Conservation (phyloP, 2,329 filamentous ascomycete genomes). For the Phyllosticta citrichinensis region DNA sequence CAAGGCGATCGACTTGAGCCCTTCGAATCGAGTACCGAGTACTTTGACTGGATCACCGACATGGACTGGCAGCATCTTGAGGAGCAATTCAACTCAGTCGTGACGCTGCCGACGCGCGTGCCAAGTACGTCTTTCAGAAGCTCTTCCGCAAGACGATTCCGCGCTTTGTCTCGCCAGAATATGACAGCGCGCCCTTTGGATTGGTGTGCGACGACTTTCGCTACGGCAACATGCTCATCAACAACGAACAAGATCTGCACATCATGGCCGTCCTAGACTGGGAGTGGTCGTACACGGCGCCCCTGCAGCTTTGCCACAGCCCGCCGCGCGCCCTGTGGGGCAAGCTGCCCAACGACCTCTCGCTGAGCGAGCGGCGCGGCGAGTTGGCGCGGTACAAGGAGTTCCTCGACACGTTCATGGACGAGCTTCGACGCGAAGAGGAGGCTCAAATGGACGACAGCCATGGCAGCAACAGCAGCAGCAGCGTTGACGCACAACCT, state of each 20-base stretch:
- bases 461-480: neutral
- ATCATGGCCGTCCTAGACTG: conserved; percentile 17
- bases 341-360: conserved; percentile 4
- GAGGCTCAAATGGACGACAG: neutral
- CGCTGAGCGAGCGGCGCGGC: conserved; percentile 1
- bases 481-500: neutral
- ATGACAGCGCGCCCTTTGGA: conserved; percentile 9
- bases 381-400: conserved; percentile 1
- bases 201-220: conserved; percentile 16
- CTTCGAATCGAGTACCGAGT: conserved; percentile 13
- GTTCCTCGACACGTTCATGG: conserved; percentile 8
- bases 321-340: conserved; percentile 11
- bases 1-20: neutral
- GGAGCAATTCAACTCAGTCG: conserved; percentile 17
- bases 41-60: conserved; percentile 15
- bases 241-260: conserved; percentile 13
- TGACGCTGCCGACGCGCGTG: conserved; percentile 16
- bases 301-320: conserved; percentile 14
- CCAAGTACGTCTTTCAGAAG: conserved; percentile 17
- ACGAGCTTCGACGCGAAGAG: conserved; percentile 5
- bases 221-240: conserved; percentile 16
- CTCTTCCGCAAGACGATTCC: conserved; percentile 13
- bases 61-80: conserved; percentile 17
- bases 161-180: conserved; percentile 10
- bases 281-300: conserved; percentile 18